phyloP scores from a whole-genome alignment of 2,329 filamentous ascomycete genomes.

The Didymella glomerata region DNA sequence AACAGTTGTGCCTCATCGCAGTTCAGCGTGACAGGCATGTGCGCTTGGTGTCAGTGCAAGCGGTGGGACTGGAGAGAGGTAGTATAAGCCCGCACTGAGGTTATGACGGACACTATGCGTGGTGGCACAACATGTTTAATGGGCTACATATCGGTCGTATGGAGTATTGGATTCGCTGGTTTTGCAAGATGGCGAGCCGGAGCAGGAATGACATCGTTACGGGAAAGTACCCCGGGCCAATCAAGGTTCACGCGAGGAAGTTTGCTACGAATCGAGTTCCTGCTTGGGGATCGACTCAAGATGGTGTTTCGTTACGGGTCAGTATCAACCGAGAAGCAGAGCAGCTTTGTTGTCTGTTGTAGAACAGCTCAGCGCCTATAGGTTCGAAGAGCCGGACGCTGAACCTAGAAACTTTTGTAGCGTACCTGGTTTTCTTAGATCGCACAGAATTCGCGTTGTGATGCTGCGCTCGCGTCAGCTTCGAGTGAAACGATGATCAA shows the following conservation, averaged over 20 bases:
- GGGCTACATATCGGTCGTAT: background rate
- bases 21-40: conserved; percentile 24
- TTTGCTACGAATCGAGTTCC: background rate
- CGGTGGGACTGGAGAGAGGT: background rate
- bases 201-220: background rate
- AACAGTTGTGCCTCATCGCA: conserved; percentile 37
- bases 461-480: background rate
- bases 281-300: background rate
- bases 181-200: background rate
- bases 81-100: background rate
- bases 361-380: background rate
- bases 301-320: background rate
- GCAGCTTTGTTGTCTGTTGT: background rate
- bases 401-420: background rate
- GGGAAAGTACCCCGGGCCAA: background rate
- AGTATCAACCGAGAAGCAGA: background rate
- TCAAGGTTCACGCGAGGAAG: background rate
- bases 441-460: background rate
- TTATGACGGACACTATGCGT: background rate
- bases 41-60: background rate
- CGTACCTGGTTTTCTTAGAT: background rate
- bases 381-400: background rate
- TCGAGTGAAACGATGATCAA: background rate
- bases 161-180: background rate
- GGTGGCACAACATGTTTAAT: background rate